Conservation (phyloP, 768 basidiomycete genomes). For the Lentinula raphanica region DNA sequence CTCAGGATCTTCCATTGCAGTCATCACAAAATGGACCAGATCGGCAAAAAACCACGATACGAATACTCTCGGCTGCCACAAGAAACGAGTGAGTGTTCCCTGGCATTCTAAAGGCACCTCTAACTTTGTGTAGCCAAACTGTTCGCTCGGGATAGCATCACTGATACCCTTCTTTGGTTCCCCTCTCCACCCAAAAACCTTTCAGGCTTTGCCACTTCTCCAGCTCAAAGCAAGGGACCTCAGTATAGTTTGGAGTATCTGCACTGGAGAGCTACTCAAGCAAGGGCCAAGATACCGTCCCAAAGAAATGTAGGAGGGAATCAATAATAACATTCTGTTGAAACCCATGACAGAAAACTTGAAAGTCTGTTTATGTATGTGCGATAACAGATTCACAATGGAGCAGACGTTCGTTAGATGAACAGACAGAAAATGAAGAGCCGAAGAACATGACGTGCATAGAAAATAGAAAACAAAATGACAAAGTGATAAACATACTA, state of each 20-base stretch:
- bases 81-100: background rate
- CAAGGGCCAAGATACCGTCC: background rate
- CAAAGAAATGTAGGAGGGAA: background rate
- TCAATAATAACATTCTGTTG: background rate
- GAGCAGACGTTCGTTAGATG: no score
- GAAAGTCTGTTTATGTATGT: background rate
- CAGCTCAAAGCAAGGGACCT: background rate
- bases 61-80: background rate
- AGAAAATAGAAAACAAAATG: background rate
- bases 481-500: background rate
- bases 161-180: background rate
- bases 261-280: background rate
- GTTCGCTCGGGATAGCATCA: background rate
- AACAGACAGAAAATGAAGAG: no score
- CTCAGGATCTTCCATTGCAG: no score
- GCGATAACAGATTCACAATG: no score
- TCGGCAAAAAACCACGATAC: no score
- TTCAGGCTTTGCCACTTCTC: background rate
- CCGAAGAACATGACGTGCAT: no score
- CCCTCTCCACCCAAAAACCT: background rate
- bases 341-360: no score
- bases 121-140: background rate
- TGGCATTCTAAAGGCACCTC: background rate
- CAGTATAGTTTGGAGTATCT: background rate
- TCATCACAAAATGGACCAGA: no score